These are phyloP conservation scores for Alternaria incomplexa DNA, from an alignment of 2,329 filamentous ascomycete genomes.

Conservation along the genomic window DNA sequence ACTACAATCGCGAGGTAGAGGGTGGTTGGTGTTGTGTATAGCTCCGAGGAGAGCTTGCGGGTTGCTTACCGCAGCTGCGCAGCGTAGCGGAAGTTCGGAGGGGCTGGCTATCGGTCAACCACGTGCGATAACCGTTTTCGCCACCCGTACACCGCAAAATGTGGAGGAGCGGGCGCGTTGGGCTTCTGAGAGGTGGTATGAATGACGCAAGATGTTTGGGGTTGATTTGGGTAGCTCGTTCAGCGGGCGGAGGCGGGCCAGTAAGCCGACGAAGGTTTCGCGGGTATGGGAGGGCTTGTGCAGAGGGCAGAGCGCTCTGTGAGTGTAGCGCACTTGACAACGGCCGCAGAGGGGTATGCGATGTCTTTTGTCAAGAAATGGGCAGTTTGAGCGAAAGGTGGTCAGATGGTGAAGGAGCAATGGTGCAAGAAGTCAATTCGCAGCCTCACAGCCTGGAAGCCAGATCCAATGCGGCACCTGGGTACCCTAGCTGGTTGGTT, in stretches of 20 bases:
- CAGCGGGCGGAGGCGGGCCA: constrained; percentile 16
- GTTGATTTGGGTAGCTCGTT: constrained; percentile 7
- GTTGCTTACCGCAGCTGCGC: constrained; percentile 1
- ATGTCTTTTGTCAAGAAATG: not conserved
- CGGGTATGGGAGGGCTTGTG: not conserved
- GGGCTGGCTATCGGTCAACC: constrained; percentile 9
- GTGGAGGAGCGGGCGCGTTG: constrained; percentile 3
- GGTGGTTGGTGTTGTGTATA: not conserved
- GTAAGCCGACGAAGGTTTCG: not conserved
- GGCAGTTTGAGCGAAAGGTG: constrained; percentile 7
- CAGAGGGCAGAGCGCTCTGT: constrained; percentile 4
- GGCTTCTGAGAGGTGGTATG: not conserved
- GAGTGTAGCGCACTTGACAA: constrained; percentile 14
- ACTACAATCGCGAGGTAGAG: not conserved
- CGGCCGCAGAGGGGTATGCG: not conserved
- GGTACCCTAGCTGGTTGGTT: constrained; percentile 20
- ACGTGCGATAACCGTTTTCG: constrained; percentile 9
- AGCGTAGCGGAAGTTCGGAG: not conserved
- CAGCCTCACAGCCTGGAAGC: constrained; percentile 16
- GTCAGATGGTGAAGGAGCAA: constrained; percentile 17
- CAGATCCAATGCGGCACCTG: constrained; percentile 7
- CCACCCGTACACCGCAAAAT: constrained; percentile 7
- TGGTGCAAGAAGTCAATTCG: constrained; percentile 10
- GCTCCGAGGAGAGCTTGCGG: not conserved
- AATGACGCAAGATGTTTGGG: constrained; percentile 20